A percentile compares a stretch with the other conserved stretches of the same genome.
phyloP scores from a whole-genome alignment of 2,329 filamentous ascomycete species.

The Metarhizium robertsii region DNA sequence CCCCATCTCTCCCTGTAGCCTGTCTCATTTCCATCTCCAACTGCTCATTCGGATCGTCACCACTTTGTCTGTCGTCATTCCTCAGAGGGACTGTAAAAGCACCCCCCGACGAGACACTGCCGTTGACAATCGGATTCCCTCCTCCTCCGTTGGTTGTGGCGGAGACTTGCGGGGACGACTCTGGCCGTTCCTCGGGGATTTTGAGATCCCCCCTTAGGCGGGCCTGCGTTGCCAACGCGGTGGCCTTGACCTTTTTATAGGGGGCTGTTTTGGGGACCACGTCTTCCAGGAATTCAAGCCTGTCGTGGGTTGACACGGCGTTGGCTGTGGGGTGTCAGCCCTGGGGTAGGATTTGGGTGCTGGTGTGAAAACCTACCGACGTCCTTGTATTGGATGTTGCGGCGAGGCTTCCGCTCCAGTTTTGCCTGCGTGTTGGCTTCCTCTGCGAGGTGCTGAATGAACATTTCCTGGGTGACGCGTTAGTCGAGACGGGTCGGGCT shows the following conservation, averaged over 20 bases:
- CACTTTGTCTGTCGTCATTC: conserved; percentile 13
- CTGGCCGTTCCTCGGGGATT: conserved; percentile 11
- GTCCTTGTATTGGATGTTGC: conserved; percentile 94
- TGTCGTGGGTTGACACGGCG: conserved; percentile 80
- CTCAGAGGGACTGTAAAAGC: conserved; percentile 13
- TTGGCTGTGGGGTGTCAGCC: conserved; percentile 48
- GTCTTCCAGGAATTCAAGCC: conserved; percentile 89
- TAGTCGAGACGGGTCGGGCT: not conserved
- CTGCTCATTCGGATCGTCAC: conserved; percentile 41
- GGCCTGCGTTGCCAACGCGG: conserved; percentile 41
- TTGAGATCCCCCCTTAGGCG: conserved; percentile 31
- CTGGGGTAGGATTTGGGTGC: not conserved
- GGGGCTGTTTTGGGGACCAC: conserved; percentile 79
- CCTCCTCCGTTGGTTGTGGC: conserved; percentile 15
- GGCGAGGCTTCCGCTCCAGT: conserved; percentile 80
- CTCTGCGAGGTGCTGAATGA: conserved; percentile 82
- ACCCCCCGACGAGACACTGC: conserved; percentile 8
- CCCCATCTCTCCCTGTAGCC: conserved; percentile 33
- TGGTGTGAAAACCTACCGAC: conserved; percentile 49
- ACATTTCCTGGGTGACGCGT: conserved; percentile 62
- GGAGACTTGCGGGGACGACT: conserved; percentile 11
- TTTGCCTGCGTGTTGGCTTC: conserved; percentile 84
- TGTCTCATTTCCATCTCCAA: conserved; percentile 46
- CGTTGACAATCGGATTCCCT: conserved; percentile 19
- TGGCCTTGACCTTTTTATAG: conserved; percentile 68